Base-by-base conservation (phyloP, 495 filamentous ascomycete genomes). In the Lasiosphaeria hispida region DNA sequence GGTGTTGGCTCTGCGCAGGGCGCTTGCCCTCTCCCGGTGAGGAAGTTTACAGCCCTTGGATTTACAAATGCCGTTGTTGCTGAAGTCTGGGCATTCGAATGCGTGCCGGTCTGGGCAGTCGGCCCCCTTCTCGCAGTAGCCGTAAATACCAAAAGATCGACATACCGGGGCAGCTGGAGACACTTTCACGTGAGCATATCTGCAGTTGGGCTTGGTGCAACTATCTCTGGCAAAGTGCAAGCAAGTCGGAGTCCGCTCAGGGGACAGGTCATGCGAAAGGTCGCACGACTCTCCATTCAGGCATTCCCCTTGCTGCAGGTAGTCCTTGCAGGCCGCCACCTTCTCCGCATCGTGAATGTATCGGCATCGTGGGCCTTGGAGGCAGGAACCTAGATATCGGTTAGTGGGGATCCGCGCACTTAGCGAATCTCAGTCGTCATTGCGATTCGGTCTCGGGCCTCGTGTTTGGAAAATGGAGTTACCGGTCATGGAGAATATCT, bases 401-500 rank as follows among this genome's bases (percentile, higher is more conserved):
- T 75, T 59, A 72, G 69, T 71, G 51, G 66, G 62, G 69, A 54
- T 71, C 48, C 10, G 15, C 37, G 45, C 44, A 57, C 61, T 59
- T 68, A 71, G 63, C 63, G 60, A 63, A 59, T 53, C 61, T 58
- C 63, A 58, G 61, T 56, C 23, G 23, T 30, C 62, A 30, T 41
- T 19, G 40, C 48, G 58, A 59, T 42, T 15, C 57, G 54, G 64
- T 61, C 54, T 56, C 56, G 57, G 60, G 64, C 65, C 53, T 69
- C 63, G 60, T 63, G 66, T 65, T 60, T 71, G 75, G 72, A 82
- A 77, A 58, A 57, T 59, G 58, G 55, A 63, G 66, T 71, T 97
- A 97, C 93, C 93, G 75, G 90, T 94, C 76, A 84, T 87, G 73
- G 91, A 87, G 69, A 96, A 97, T 70, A 84, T 82, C 73, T 89